Conservation (phyloP, 23 red algal species). For the Agarophyton chilense region DNA sequence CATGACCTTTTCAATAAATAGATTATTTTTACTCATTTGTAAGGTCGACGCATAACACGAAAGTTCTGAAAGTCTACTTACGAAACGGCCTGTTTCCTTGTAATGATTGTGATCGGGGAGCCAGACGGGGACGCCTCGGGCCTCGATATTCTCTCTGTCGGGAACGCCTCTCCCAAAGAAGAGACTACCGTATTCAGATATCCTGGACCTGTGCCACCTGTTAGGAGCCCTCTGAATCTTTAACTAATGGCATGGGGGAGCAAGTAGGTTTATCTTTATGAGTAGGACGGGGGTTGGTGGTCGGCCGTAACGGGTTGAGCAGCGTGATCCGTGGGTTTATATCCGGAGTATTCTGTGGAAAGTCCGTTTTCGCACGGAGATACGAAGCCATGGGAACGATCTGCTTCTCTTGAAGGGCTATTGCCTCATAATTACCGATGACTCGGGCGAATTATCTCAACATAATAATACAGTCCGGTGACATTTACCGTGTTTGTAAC, state of each 20-base stretch:
- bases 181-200: neutral
- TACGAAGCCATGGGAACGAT: no score
- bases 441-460: neutral
- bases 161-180: neutral
- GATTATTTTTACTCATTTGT: no score
- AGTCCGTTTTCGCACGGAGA: no score
- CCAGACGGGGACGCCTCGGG: no score
- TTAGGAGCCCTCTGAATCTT: neutral
- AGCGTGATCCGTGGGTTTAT: neutral
- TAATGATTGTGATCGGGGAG: neutral
- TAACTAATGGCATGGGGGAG: neutral
- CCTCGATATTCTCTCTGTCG: no score
- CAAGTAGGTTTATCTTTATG: neutral
- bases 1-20: no score
- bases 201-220: neutral
- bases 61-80: neutral
- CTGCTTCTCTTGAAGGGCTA: neutral
- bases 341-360: no score
- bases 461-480: slow-evolving; percentile 6
- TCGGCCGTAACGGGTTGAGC: neutral
- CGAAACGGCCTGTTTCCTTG: neutral
- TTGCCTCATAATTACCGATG: slow-evolving; percentile 12
- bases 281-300: neutral
- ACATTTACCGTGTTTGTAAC: slow-evolving; percentile 10
- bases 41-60: no score